Conservation (phyloP, 768 basidiomycete species). For the Nevesoporus exiguus region DNA sequence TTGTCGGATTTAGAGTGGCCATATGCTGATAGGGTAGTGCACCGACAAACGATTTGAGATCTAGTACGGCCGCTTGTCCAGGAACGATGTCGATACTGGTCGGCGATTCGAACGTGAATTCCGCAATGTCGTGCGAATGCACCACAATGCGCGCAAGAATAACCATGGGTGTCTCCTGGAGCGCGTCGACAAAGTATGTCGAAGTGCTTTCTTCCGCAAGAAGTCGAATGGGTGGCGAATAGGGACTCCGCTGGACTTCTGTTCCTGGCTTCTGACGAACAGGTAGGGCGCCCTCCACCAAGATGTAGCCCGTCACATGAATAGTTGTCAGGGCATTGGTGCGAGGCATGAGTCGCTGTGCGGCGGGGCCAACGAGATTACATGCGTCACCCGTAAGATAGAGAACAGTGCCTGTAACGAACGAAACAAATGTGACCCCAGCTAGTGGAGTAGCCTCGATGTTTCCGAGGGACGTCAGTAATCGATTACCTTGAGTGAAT, state of each 20-base stretch:
- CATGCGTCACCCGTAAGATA: slow-evolving; percentile 60
- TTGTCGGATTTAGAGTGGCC: slow-evolving; percentile 44
- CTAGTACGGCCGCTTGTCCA: slow-evolving; percentile 56
- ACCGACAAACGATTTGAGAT: slow-evolving; percentile 52
- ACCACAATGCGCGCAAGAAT: slow-evolving; percentile 38
- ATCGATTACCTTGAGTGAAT: slow-evolving; percentile 47
- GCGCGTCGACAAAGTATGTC: slow-evolving; percentile 28
- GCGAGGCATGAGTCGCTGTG: slow-evolving; percentile 52
- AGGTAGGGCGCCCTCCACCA: slow-evolving; percentile 54
- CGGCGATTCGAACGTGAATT: slow-evolving; percentile 48
- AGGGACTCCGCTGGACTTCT: slow-evolving; percentile 40
- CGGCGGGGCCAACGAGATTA: slow-evolving; percentile 42
- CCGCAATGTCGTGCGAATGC: slow-evolving; percentile 48
- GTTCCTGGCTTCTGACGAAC: slow-evolving; percentile 43
- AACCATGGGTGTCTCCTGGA: slow-evolving; percentile 16
- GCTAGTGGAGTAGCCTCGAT: slow-evolving; percentile 57
- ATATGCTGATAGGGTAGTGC: slow-evolving; percentile 50
- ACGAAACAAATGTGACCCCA: slow-evolving; percentile 53
- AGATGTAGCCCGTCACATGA: slow-evolving; percentile 47
- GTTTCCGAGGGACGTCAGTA: slow-evolving; percentile 63
- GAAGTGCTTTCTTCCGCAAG: slow-evolving; percentile 47
- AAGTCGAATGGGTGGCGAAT: slow-evolving; percentile 56
- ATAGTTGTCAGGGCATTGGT: slow-evolving; percentile 50
- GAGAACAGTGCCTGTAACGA: slow-evolving; percentile 53
- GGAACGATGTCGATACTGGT: slow-evolving; percentile 34